Base-by-base conservation (phyloP, 768 basidiomycete species). In the Lepiota brunneoincarnata region DNA sequence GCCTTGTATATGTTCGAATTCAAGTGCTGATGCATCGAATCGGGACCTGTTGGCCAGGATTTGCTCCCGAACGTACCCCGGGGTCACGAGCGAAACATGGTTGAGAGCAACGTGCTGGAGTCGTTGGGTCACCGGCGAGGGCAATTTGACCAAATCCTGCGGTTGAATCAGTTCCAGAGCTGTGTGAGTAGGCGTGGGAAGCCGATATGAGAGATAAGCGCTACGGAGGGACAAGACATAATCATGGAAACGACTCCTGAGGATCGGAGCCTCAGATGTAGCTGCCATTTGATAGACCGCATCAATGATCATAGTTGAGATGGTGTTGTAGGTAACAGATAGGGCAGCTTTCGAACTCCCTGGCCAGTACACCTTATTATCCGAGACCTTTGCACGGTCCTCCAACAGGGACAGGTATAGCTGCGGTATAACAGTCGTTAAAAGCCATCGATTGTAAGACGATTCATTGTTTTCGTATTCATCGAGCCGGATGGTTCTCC, bases 401-500 rank as follows among this genome's bases (percentile, higher is more conserved):
- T 74, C 72, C 26, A 79, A 61, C 20, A 79, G 63, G 24, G 59
- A 70, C 15, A 73, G 51, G 49, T 78, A 80, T 1, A 78, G 48
- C 0, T 62, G 64, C 0, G 77, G 75, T 4, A 75, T 59, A 15
- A 71, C 48, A 0, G 62, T 55, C 1, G 67, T 55, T 1, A 78
- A 65, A 11, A 80, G 62, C 75, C 78, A 79, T 12, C 58, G 61
- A 53, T 80, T 79, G 54, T 76, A 78, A 11, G 54, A 51, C 4
- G 75, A 68, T 48, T 75, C 74, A 1, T 58, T 42, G 24, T 62
- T 66, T 26, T 59, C 61, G 26, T 67, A 67, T 3, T 65, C 67
- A 58, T 79, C 77, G 41, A 74, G 67, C 6, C 75, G 70, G 34
- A 78, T 72, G 23, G 69, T 67, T 34, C 79, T 61, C 34, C 79